Base-by-base conservation (phyloP, 2,329 filamentous ascomycete species). In the Phialemoniopsis sp. region DNA sequence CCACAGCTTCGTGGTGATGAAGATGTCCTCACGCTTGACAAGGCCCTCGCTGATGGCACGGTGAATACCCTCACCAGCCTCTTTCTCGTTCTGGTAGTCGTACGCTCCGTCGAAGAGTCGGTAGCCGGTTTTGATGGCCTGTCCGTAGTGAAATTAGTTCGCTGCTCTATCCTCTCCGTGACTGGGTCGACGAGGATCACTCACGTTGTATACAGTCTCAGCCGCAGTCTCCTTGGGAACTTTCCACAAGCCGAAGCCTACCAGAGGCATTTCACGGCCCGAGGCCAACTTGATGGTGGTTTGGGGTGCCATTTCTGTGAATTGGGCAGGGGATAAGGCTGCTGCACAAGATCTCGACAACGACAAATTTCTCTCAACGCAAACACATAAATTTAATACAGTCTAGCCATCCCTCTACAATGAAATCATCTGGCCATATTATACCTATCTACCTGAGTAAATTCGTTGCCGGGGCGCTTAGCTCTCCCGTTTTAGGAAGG, bases 31-130 rank as follows among this genome's bases (percentile, higher is more conserved):
- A 34, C 82, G 72, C 42, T 82, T 80, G 10, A 87, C 70, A 34
- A 82, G 72, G 26, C 76, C 76, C 45, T 81, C 70, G 8, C 56
- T 54, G 50, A 76, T 73, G 34, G 72, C 73, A 32, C 61, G 73
- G 48, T 70, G 75, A 53, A 87, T 78, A 15, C 77, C 84, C 47
- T 71, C 63, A 12, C 81, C 85, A 1, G 85, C 80, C 38, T 82
- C 79, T 39, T 70, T 70, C 57, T 85, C 82, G 42, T 83, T 87
- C 40, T 70, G 68, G 53, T 85, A 85, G 55, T 72, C 69, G 56
- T 70, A 73, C 5, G 72, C 72, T 43, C 67, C 63, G 50, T 76
- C 72, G 43, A 76, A 72, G 44, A 71, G 63, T 28, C 72, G 62
- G 55, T 76, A 76, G 13, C 72, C 72, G 13, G 66, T 56, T 55